Evolutionary conservation across 202 grass and related monocot genomes (phyloP).

Genomic region (Carex arenaria): DNA sequence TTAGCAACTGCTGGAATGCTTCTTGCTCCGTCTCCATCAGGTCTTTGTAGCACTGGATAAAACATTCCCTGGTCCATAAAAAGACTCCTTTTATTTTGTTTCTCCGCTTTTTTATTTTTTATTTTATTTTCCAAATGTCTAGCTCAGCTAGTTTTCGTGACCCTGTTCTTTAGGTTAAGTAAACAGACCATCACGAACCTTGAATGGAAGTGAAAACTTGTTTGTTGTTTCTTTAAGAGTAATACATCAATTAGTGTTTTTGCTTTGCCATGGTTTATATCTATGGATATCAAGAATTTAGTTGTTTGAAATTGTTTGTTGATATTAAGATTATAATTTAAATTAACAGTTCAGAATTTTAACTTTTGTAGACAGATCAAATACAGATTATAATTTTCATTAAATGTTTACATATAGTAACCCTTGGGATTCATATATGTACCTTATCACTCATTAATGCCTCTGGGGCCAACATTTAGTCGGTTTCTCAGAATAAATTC

Average conservation of each 20-base stretch:
- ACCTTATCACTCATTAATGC: neutral
- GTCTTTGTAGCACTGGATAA: neutral
- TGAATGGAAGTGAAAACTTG: neutral
- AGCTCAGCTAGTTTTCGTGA: neutral
- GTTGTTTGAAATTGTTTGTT: neutral
- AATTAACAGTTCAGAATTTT: neutral
- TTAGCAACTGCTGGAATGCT: neutral
- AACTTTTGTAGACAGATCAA: neutral
- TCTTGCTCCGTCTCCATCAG: neutral
- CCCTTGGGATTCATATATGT: neutral
- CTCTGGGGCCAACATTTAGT: slow-evolving; percentile 1
- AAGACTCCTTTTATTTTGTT: neutral
- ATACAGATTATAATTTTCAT: neutral
- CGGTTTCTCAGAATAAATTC: neutral
- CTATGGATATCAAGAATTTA: neutral
- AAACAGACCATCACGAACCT: neutral
- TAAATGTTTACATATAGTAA: neutral
- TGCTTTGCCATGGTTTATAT: neutral
- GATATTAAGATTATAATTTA: neutral
- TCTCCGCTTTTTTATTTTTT: neutral
- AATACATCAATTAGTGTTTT: neutral
- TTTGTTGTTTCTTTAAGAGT: neutral
- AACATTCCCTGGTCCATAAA: neutral
- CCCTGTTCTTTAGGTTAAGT: neutral
- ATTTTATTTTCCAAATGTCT: neutral